These are phyloP conservation scores for Phytophthora chlamydospora DNA, from an alignment of 352 stramenopile genomes.

Conservation along the genomic window DNA sequence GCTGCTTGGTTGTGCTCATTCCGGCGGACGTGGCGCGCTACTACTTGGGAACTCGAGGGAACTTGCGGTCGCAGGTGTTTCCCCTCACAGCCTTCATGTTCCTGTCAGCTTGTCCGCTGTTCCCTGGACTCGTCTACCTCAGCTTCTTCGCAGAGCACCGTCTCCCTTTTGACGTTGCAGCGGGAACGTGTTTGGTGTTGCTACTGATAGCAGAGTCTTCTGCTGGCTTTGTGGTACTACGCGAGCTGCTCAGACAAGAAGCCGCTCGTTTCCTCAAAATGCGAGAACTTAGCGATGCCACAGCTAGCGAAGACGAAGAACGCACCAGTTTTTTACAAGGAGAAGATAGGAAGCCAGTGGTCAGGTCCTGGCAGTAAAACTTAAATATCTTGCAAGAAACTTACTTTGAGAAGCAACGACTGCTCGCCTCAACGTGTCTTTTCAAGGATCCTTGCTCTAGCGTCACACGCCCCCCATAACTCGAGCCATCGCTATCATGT, in stretches of 20 bases:
- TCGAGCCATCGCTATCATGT: constrained; percentile 46
- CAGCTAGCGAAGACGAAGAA: constrained; percentile 21
- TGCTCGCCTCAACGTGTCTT: constrained; percentile 14
- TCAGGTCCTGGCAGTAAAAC: constrained; percentile 27
- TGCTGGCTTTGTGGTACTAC: constrained; percentile 50
- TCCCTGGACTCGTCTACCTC: constrained; percentile 61
- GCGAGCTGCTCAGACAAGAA: constrained; percentile 61
- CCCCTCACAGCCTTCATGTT: constrained; percentile 74
- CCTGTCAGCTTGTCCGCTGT: constrained; percentile 61
- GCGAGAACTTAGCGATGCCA: constrained; percentile 37
- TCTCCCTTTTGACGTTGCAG: constrained; percentile 55
- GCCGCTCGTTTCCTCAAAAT: constrained; percentile 63
- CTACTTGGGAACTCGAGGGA: constrained; percentile 63
- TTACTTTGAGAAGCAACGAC: constrained; percentile 8
- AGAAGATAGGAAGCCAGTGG: constrained; percentile 16
- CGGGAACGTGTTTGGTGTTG: constrained; percentile 36
- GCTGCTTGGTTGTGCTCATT: constrained; percentile 52
- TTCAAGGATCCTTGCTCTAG: constrained; percentile 21
- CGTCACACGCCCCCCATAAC: neutral
- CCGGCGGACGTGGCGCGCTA: constrained; percentile 56
- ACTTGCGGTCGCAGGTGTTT: constrained; percentile 65
- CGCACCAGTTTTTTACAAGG: constrained; percentile 22
- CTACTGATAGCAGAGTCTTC: constrained; percentile 50
- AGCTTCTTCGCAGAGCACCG: constrained; percentile 59
- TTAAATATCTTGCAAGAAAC: neutral